Base-by-base conservation (phyloP, 2,329 filamentous ascomycete genomes). In the Aspergillus nomiae region DNA sequence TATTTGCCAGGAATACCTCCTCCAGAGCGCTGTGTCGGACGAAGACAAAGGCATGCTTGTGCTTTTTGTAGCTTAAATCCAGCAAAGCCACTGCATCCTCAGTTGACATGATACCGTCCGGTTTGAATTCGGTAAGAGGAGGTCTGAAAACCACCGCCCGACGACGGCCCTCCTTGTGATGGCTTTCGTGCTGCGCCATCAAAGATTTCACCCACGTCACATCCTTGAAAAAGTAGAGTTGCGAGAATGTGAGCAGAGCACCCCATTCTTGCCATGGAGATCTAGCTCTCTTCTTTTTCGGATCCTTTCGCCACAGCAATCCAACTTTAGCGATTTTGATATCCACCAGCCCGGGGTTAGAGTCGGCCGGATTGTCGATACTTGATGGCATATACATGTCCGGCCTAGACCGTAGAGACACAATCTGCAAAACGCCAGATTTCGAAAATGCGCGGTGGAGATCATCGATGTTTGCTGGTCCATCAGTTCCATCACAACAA, bases 251-350 rank as follows among this genome's bases (percentile, higher is more conserved):
- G 34, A 99, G 85, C 63, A 99, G 91, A 28, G 93, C 95, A 58
- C 95, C 95, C 95, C 95, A 99, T 84, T 99, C 95, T 74, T 97
- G 94, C 95, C 95, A 99, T 1, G 95, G 94, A 12, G 94, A 97
- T 50, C 94, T 87, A 0, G 93, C 90, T 78, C 96, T 96, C 80
- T 95, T 94, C 80, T 94, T 97, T 80, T 96, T 97, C 1, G 86
- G 82, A 67, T 97, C 93, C 75, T 99, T 99, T 51, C 95, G 89
- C 95, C 95, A 99, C 36, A 99, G 77, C 1, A 97, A 82, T 4
- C 95, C 95, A 56, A 99, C 94, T 77, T 98, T 99, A 51, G 94
- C 97, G 53, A 98, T 91, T 70, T 97, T 97, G 74, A 99, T 96
- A 77, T 98, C 94, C 12, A 99, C 94, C 63, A 99, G 90, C 14